Base-by-base conservation (phyloP, 148 eudicot species). In the Rhododendron molle region DNA sequence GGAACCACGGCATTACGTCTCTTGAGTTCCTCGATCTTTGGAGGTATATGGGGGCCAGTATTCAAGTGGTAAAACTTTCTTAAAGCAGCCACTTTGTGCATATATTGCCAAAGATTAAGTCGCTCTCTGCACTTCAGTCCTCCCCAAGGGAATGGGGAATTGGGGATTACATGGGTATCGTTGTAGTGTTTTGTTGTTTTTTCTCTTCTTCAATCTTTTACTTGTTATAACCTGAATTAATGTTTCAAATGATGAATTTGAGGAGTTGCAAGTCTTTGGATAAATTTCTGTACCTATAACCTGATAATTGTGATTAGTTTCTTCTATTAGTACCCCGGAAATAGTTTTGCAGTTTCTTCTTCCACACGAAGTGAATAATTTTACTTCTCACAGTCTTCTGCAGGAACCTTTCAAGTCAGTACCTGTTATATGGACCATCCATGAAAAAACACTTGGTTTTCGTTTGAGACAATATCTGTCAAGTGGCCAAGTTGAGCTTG, bases 371-470 rank as follows among this genome's bases (percentile, higher is more conserved):
- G 84, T 86, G 78, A 94, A 86, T 85, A 88, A 86, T 86, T 88
- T 87, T 89, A 85, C 86, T 85, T 90, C 87, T 89, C 89, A 84
- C 93, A 94, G 98, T 87, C 90, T 96, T 80, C 88, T 91, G 96
- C 92, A 91, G 95, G 95, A 91, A 76, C 93, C 95, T 81, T 93
- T 90, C 85, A 91, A 84, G 84, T 86, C 90, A 78, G 88, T 93
- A 36, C 93, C 95, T 81, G 86, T 93, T 71, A 85, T 91, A 50
- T 93, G 95, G 95, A 88, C 91, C 18, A 84, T 93, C 32, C 91
- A 91, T 81, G 95, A 91, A 76, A 87, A 78, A 58, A 85, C 90
- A 86, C 95, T 94, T 76, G 94, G 93, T 43, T 46, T 87, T 85
- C 93, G 88, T 85, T 84, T 92, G 85, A 90, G 85, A 79, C 92